These are phyloP conservation scores for Salvia rosmarinus DNA, from an alignment of 257 asterid genomes.

Conservation along the genomic window DNA sequence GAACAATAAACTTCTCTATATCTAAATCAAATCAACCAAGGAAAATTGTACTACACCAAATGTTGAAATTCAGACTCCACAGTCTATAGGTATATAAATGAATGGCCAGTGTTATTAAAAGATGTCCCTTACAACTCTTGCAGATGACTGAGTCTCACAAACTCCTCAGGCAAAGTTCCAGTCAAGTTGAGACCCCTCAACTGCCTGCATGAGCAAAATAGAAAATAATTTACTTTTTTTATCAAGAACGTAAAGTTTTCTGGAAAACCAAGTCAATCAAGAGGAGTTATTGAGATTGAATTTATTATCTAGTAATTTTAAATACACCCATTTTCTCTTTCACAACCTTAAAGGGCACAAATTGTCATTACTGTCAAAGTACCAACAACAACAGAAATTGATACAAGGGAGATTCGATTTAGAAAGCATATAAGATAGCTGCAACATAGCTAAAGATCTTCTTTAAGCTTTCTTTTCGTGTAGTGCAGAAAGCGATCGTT, in stretches of 20 bases:
- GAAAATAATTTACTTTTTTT: background rate
- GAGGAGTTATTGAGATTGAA: background rate
- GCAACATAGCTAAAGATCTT: background rate
- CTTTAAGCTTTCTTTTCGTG: background rate
- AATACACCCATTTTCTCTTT: background rate
- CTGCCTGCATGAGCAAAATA: conserved; percentile 45
- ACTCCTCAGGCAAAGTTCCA: conserved; percentile 73
- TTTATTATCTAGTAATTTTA: background rate
- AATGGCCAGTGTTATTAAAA: background rate
- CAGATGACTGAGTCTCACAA: conserved; percentile 59
- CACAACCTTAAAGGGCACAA: too few relatives aligned
- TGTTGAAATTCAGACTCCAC: background rate
- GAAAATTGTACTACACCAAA: background rate
- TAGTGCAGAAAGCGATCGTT: background rate
- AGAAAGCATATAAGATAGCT: background rate
- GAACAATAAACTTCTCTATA: too few relatives aligned
- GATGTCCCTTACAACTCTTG: conserved; percentile 56
- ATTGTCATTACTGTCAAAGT: too few relatives aligned
- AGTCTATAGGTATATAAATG: background rate
- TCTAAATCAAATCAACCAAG: too few relatives aligned
- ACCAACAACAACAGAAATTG: background rate
- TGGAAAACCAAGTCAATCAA: background rate
- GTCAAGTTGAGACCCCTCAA: conserved; percentile 66
- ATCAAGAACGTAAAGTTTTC: background rate
- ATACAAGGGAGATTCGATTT: background rate